Evolutionary conservation across 108 stramenopile genomes (phyloP).

Genomic region (Pseudonitzschia multiseries): DNA sequence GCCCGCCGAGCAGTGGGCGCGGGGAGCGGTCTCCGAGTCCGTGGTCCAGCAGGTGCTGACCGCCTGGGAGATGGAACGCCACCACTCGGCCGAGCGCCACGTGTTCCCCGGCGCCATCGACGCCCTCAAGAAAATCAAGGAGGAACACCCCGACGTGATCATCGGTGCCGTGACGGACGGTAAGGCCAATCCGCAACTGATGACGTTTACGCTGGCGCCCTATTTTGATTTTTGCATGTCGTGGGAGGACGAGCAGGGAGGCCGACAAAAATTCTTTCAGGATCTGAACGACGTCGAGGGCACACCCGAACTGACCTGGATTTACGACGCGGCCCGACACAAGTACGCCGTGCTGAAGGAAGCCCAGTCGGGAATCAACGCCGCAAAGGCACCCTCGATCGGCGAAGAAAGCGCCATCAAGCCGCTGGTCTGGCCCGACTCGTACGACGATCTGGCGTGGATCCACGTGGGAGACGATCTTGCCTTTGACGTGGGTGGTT

Average conservation of each 20-base stretch:
- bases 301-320: conserved; percentile 84
- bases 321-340: conserved; percentile 81
- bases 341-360: conserved; percentile 67
- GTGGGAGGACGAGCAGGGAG: conserved; percentile 87
- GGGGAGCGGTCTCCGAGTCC: conserved; percentile 59
- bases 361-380: conserved; percentile 45
- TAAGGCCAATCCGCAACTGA: conserved; percentile 78
- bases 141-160: conserved; percentile 75
- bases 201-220: conserved; percentile 86
- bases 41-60: conserved; percentile 78
- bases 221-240: conserved; percentile 89
- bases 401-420: conserved; percentile 22
- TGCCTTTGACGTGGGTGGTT: conserved; percentile 85
- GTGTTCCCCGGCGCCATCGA: conserved; percentile 72
- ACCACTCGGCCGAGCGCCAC: conserved; percentile 86
- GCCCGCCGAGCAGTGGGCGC: conserved; percentile 78
- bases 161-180: conserved; percentile 92
- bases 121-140: conserved; percentile 66
- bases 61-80: conserved; percentile 88
- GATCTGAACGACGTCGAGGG: conserved; percentile 61
- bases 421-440: conserved; percentile 28
- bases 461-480: conserved; percentile 89
- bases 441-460: conserved; percentile 58
- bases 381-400: conserved; percentile 8
- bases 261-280: conserved; percentile 72